These are phyloP conservation scores for Xylariaceae sp. DNA, from an alignment of 2,329 filamentous ascomycete genomes.

Conservation along the genomic window DNA sequence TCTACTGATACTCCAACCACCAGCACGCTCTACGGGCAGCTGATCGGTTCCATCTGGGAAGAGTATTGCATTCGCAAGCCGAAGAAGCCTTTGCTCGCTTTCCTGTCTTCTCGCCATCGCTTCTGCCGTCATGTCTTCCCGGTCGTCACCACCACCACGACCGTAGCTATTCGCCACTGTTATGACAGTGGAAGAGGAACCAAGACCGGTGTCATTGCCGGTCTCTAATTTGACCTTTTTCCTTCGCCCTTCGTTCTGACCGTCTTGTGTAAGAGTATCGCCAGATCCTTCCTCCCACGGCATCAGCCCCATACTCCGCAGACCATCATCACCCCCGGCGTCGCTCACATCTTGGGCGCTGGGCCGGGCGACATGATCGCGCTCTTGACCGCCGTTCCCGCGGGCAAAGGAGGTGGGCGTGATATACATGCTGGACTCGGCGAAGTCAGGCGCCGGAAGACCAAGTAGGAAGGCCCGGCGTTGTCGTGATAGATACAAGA, in stretches of 20 bases:
- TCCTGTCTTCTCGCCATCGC: neutral
- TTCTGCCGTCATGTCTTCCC: neutral
- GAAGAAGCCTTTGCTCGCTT: constrained; percentile 19
- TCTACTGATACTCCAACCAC: too few relatives aligned
- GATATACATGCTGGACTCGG: too few relatives aligned
- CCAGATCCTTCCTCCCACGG: constrained; percentile 29
- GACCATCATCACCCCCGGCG: constrained; percentile 33
- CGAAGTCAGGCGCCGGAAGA: constrained; percentile 62
- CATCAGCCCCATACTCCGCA: constrained; percentile 43
- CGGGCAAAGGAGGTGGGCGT: too few relatives aligned
- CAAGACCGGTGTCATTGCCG: too few relatives aligned
- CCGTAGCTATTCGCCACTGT: neutral
- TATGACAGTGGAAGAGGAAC: too few relatives aligned
- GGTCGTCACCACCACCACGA: neutral
- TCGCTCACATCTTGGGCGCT: constrained; percentile 37
- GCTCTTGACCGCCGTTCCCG: constrained; percentile 41
- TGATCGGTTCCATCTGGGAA: constrained; percentile 29
- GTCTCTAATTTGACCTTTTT: too few relatives aligned
- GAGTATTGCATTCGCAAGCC: constrained; percentile 26
- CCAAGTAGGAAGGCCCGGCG: constrained; percentile 65
- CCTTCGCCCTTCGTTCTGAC: too few relatives aligned
- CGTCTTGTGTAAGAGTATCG: too few relatives aligned
- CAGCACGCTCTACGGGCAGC: too few relatives aligned
- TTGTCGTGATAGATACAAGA: constrained; percentile 66
- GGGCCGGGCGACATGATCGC: constrained; percentile 46